Base-by-base conservation (phyloP, 345 rosid genomes). In the Mangifera indica region DNA sequence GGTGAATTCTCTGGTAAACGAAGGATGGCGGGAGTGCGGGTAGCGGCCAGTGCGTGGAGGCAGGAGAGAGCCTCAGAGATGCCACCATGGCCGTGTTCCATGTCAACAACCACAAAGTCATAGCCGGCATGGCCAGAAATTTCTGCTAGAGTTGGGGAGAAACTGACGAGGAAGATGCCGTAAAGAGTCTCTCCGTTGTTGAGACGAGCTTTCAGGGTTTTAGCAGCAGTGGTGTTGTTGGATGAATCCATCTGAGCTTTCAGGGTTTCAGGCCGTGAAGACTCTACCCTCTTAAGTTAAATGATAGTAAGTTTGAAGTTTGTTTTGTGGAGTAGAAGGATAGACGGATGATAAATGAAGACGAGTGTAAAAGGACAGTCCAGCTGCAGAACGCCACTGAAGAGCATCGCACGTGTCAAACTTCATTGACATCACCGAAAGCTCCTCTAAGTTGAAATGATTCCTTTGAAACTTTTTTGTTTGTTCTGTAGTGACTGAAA, bases 21-120 rank as follows among this genome's bases (percentile, higher is more conserved):
- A 64, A 64, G 68, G 37, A 64, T 64, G 34, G 54, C 68, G 10
- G 68, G 68, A 22, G 68, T 64, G 22, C 22, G 68, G 12, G 68
- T 22, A 20, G 54, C 68, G 3, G 21, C 55, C 4, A 45, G 54
- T 13, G 54, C 34, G 12, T 17, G 54, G 37, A 64, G 55, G 53
- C 68, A 64, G 8, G 68, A 44, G 5, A 82, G 83, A 24, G 85
- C 83, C 37, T 79, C 72, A 14, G 74, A 70, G 51, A 79, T 79
- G 57, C 81, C 83, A 9, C 83, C 83, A 48, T 77, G 78, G 20
- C 82, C 83, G 8, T 79, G 85, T 60, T 82, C 85, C 85, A 82
- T 79, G 79, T 82, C 85, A 7, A 82, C 60, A 29, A 82, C 82
- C 8, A 71, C 85, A 71, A 79, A 82, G 58, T 76, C 85, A 48